Base-by-base conservation (phyloP, 108 stramenopile genomes). In the Nitzschia sp. region DNA sequence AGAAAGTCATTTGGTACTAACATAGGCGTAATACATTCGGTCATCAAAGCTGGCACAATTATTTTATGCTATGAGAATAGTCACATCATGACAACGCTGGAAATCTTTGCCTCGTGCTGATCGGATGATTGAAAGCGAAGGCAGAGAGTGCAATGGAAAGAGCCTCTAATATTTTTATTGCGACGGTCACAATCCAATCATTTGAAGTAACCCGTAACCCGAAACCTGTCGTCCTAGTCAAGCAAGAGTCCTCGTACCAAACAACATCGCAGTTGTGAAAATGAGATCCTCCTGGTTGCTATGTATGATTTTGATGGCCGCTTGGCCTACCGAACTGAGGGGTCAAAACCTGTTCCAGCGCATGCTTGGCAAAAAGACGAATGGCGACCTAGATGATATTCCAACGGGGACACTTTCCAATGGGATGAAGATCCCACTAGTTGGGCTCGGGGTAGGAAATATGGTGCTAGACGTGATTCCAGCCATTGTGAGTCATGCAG, bases 401-500 rank as follows among this genome's bases (percentile, higher is more conserved):
- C 75, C 67, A 9, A 71, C 70, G 35, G 66, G 50, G 2, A 68
- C 47, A 22, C 61, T 82, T 2, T 73, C 69, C 45, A 82, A 82
- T 53, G 77, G 77, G 29, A 66, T 73, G 30, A 53, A 46, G 52
- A 64, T 95, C 27, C 94, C 94, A 0, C 68, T 93, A 27, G 75
- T 92, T 33, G 94, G 94, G 15, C 26, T 86, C 22, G 94, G 94
- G 8, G 85, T 93, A 3, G 94, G 94, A 27, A 95, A 95, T 69
- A 71, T 91, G 58, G 50, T 55, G 3, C 80, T 72, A 8, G 79
- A 91, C 26, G 46, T 69, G 2, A 79, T 95, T 29, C 68, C 53
- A n/a, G 31, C 80, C 2, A 64, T 79, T 52, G 66, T 84, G 9
- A 48, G 53, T 17, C 64, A 64, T 9, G 72, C 78, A 17, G 33